Conservation (phyloP, 495 filamentous ascomycete genomes). For the Bacidia gigantensis region DNA sequence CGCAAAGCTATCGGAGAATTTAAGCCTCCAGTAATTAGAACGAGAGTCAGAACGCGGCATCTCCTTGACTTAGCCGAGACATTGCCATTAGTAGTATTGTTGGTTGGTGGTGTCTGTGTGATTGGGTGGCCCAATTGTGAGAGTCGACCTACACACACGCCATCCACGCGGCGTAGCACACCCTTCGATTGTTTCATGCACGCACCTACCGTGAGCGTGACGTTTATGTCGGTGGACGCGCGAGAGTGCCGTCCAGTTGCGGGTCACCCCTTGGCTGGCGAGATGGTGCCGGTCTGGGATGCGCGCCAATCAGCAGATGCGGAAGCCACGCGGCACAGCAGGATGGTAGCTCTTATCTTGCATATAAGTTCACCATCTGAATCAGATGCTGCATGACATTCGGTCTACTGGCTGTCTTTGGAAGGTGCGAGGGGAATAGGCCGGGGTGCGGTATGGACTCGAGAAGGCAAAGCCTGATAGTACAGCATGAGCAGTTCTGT, state of each 20-base stretch:
- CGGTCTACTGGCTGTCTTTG: too few relatives aligned
- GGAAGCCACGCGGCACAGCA: background rate
- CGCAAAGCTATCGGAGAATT: background rate
- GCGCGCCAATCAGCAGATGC: background rate
- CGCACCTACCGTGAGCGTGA: background rate
- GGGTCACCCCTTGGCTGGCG: background rate
- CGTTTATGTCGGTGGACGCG: background rate
- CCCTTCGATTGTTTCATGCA: background rate
- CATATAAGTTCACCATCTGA: too few relatives aligned
- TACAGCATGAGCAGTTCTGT: too few relatives aligned
- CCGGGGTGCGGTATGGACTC: too few relatives aligned
- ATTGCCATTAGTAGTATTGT: too few relatives aligned
- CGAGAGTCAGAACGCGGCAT: background rate
- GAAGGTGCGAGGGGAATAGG: too few relatives aligned
- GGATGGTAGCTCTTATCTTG: too few relatives aligned
- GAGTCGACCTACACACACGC: background rate
- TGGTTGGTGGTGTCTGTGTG: too few relatives aligned
- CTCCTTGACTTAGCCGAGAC: background rate
- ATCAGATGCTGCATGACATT: too few relatives aligned
- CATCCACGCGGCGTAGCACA: background rate
- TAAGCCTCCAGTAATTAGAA: background rate
- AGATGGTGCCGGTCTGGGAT: background rate
- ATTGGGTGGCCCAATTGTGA: background rate
- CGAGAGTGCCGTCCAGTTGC: background rate
- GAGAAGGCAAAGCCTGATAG: too few relatives aligned